Base-by-base conservation (phyloP, 176 grass and related monocot genomes). In the Panicum miliaceum region DNA sequence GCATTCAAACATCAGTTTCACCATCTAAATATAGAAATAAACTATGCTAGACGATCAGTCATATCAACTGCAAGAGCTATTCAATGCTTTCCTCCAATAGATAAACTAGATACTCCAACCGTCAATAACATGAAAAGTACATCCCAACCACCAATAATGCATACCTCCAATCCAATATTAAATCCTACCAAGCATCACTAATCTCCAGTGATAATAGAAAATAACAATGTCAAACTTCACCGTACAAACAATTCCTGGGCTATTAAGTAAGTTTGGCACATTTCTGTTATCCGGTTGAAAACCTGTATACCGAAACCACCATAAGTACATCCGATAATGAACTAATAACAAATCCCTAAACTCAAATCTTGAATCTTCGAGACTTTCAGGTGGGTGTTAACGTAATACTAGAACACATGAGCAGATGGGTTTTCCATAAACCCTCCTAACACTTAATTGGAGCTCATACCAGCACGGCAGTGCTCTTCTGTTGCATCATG, bases 261-360 rank as follows among this genome's bases (percentile, higher is more conserved):
- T n/a, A 40, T 76, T 40, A 40, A 40, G 32, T 40, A 40, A 22
- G 32, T 51, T 64, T 51, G 10, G n/a, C 14, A 47, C 4, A 19
- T 63, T 34, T 63, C 38, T 46, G 29, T 38, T 67, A 52, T 80
- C 29, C 7, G 16, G 8, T 53, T 56, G 5, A 36, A 64, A 67
- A 67, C 2, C 19, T 53, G 35, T 6, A 70, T 27, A 13, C 16
- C 18, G 34, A 19, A 81, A 76, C 45, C 25, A 18, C 32, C 52
- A 61, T 57, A 82, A 57, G 63, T 10, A 66, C 54, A 86, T 86
- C 65, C 7, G 19, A 69, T 65, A 40, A 72, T 26, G 45, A 82
- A 42, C 16, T 23, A 67, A 60, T 10, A 50, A 14, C 25, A 60
- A 36, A 51, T 9, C 9, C 32, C 4, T 50, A 48, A 45, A 36